Evolutionary conservation across 371 early-diverging fungal species (phyloP).

Genomic region (Apophysomyces elegans): DNA sequence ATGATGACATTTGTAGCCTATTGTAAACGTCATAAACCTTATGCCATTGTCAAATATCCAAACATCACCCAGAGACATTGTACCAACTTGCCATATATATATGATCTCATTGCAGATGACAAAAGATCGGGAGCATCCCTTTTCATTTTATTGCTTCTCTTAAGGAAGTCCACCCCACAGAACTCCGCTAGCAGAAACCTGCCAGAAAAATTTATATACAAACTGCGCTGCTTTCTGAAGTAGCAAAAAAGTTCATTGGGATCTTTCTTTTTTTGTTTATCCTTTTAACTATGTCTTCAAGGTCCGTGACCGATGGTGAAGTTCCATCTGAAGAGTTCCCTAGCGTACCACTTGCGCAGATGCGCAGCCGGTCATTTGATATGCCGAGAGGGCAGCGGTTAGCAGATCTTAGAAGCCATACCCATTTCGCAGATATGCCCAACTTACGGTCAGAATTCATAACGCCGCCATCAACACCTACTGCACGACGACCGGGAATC

Average conservation of each 20-base stretch:
- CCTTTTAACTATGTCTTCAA: background rate
- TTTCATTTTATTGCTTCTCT: background rate
- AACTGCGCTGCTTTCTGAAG: background rate
- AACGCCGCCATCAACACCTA: constrained; percentile 5
- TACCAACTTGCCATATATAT: background rate
- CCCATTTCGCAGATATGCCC: constrained; percentile 8
- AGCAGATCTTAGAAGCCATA: constrained; percentile 7
- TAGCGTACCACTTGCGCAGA: background rate
- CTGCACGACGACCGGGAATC: constrained; percentile 13
- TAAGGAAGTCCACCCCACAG: background rate
- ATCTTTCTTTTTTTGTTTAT: background rate
- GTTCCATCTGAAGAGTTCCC: background rate
- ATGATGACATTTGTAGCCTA: no score
- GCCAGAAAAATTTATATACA: constrained; percentile 6
- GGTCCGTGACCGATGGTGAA: background rate
- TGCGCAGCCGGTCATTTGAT: constrained; percentile 1
- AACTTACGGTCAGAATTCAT: constrained; percentile 1
- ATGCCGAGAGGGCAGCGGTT: background rate
- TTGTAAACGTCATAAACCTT: no score
- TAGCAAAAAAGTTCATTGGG: background rate
- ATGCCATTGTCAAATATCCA: no score
- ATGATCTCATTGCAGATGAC: background rate
- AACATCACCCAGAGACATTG: no score
- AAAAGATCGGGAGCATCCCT: background rate
- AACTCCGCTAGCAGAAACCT: constrained; percentile 4